Base-by-base conservation (phyloP, 331 rosid species). In the Acacia concinna region DNA sequence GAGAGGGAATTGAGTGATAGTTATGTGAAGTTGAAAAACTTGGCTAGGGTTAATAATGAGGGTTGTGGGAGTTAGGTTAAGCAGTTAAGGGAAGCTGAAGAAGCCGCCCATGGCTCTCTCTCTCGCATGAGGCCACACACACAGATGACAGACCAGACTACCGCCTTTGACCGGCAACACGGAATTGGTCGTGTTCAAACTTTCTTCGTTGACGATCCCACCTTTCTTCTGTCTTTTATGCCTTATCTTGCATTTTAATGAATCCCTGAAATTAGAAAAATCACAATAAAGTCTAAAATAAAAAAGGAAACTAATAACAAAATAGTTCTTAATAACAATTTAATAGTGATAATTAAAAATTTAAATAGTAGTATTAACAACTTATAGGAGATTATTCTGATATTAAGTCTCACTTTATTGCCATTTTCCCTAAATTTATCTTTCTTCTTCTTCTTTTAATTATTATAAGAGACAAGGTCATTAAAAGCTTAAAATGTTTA, bases 91-190 rank as follows among this genome's bases (percentile, higher is more conserved):
- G 23, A 41, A 25, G 35, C 11, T 28, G 25, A 6, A 5, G 41
- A 62, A 41, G 28, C 59, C 12, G 74, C 68, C 25, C 7, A 14
- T 35, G 47, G 4, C 38, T 54, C 43, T 40, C 23, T 43, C 4
- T 43, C 35, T 43, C 0, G 3, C 71, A 2, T 59, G 49, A 56
- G 4, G 15, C 18, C 6, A 11, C 37, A n/a, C 72, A 31, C n/a
- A n/a, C n/a, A n/a, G n/a, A n/a, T n/a, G n/a, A n/a, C 63, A 21
- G 65, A 57, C 20, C 1, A 60, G 21, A 30, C 78, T 23, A 73
- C 83, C 83, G 79, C 52, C 63, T 80, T 80, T 27, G 83, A 73
- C 83, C 68, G 23, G 30, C 21, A 51, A 72, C 76, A 4, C 31
- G 14, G 78, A 63, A 63, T 34, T 72, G 74, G 83, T 79, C 83